Evolutionary conservation across 768 basidiomycete genomes (phyloP).

Genomic region (Russula earlei): DNA sequence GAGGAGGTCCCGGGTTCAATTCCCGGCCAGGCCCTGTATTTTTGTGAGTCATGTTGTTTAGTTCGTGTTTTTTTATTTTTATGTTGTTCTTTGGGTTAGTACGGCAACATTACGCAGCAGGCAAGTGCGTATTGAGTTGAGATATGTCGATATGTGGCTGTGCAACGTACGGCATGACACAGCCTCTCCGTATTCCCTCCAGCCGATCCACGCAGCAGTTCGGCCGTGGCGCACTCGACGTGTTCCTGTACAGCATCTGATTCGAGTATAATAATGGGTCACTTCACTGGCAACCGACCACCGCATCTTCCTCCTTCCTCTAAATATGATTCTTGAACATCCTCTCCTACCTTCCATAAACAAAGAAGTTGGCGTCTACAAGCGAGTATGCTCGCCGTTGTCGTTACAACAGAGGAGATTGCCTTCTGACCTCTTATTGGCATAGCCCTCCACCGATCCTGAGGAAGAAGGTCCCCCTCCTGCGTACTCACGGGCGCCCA

Average conservation of each 20-base stretch:
- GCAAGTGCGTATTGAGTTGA: too few relatives aligned
- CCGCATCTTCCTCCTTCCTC: neutral
- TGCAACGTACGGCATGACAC: neutral
- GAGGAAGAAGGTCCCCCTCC: neutral
- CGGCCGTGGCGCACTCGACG: too few relatives aligned
- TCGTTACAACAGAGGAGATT: neutral
- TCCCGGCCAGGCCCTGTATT: constrained; percentile 59
- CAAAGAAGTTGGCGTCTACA: neutral
- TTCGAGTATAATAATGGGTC: neutral
- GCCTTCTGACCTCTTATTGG: neutral
- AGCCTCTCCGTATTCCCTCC: too few relatives aligned
- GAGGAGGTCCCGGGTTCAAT: constrained; percentile 88
- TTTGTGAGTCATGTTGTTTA: neutral
- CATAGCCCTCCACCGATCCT: neutral
- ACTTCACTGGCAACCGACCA: neutral
- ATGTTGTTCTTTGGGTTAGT: neutral
- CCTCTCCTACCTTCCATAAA: neutral
- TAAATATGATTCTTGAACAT: neutral
- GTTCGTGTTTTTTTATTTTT: neutral
- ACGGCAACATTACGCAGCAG: too few relatives aligned
- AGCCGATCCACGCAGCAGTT: too few relatives aligned
- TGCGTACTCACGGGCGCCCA: neutral
- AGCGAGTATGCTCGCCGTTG: neutral
- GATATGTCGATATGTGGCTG: too few relatives aligned
- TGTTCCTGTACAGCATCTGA: neutral